Evolutionary conservation across 176 grass and related monocot genomes (phyloP).

Genomic region (Phragmites australis): DNA sequence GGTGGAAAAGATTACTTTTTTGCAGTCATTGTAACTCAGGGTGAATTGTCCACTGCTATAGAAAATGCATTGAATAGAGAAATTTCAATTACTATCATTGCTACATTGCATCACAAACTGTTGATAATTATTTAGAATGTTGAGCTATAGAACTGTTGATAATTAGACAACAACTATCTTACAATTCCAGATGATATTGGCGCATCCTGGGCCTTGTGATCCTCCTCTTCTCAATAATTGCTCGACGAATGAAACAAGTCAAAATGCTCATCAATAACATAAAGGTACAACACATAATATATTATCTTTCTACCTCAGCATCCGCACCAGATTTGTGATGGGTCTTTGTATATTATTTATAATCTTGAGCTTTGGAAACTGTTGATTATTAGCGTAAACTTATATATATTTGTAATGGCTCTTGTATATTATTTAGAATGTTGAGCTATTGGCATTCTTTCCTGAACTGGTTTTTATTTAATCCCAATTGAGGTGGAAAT

Average conservation of each 20-base stretch:
- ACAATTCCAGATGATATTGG: neutral
- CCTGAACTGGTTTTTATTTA: too few species aligned
- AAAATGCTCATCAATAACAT: neutral
- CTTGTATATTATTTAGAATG: too few species aligned
- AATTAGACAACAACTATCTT: neutral
- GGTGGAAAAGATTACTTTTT: slow-evolving; percentile 89
- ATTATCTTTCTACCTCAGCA: slow-evolving; percentile 16
- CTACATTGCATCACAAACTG: neutral
- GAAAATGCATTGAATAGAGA: neutral
- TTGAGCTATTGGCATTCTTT: too few species aligned
- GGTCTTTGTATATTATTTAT: slow-evolving; percentile 19
- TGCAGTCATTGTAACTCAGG: slow-evolving; percentile 65
- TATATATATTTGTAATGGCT: too few species aligned
- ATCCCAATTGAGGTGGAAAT: too few species aligned
- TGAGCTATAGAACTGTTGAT: slow-evolving; percentile 4
- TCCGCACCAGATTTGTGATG: slow-evolving; percentile 16
- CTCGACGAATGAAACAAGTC: neutral
- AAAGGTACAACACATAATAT: neutral
- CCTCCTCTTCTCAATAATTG: slow-evolving; percentile 23
- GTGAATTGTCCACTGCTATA: neutral
- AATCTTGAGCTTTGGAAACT: too few species aligned
- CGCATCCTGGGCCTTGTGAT: slow-evolving; percentile 30
- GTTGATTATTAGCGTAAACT: too few species aligned
- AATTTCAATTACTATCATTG: neutral
- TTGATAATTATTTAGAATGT: neutral